Conservation (phyloP, 2,329 filamentous ascomycete genomes). For the Aureobasidium sp. region DNA sequence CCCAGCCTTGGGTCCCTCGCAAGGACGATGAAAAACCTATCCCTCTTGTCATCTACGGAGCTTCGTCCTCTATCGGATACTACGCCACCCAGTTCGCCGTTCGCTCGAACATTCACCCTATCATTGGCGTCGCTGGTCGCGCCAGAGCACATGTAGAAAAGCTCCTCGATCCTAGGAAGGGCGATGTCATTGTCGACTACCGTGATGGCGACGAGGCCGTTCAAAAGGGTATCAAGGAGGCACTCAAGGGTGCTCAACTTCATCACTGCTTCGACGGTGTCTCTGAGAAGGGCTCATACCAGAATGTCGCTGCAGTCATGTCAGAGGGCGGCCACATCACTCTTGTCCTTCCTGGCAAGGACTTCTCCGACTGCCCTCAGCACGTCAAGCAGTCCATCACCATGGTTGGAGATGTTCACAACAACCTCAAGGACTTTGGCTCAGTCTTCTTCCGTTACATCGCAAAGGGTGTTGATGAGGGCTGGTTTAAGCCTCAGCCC, state of each 20-base stretch:
- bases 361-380: slow-evolving; percentile 37
- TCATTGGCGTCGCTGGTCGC: slow-evolving; percentile 37
- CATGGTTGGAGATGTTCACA: slow-evolving; percentile 28
- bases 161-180: slow-evolving; percentile 33
- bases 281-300: slow-evolving; percentile 42
- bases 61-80: slow-evolving; percentile 35
- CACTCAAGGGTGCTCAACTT: slow-evolving; percentile 39
- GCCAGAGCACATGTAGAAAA: slow-evolving; percentile 31
- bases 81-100: slow-evolving; percentile 36
- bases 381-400: slow-evolving; percentile 35
- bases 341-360: slow-evolving; percentile 34
- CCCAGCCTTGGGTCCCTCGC: slow-evolving; percentile 33
- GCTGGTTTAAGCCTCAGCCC: slow-evolving; percentile 32
- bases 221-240: slow-evolving; percentile 39
- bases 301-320: slow-evolving; percentile 42
- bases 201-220: slow-evolving; percentile 49
- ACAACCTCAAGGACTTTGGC: slow-evolving; percentile 30
- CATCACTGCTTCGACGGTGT: slow-evolving; percentile 53
- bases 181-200: slow-evolving; percentile 46
- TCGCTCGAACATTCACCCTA: slow-evolving; percentile 35
- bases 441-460: slow-evolving; percentile 29
- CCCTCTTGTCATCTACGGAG: slow-evolving; percentile 35
- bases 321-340: slow-evolving; percentile 34
- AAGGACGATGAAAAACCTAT: slow-evolving; percentile 22
- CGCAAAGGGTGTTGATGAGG: slow-evolving; percentile 28